These are phyloP conservation scores for Macrophomina tecta DNA, from an alignment of 2,329 filamentous ascomycete species.

Conservation along the genomic window DNA sequence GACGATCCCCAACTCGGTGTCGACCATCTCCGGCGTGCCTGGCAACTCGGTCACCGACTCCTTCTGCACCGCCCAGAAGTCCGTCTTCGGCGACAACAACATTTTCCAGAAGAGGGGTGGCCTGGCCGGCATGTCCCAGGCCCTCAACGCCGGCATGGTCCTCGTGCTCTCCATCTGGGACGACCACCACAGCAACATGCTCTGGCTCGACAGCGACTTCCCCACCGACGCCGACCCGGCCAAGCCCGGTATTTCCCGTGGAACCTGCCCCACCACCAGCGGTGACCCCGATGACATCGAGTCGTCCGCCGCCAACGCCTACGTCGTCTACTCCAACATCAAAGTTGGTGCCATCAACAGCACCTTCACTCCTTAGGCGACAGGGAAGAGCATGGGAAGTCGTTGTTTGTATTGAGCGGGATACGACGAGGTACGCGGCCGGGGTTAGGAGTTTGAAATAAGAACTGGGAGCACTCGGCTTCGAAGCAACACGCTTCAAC, in stretches of 20 bases:
- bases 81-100: constrained; percentile 58
- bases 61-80: constrained; percentile 62
- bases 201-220: constrained; percentile 72
- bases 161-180: constrained; percentile 66
- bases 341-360: constrained; percentile 35
- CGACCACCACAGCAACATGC: constrained; percentile 69
- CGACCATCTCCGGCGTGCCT: constrained; percentile 50
- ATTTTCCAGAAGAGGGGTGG: constrained; percentile 59
- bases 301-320: constrained; percentile 27
- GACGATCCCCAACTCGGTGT: constrained; percentile 49
- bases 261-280: constrained; percentile 31
- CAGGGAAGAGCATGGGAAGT: no score
- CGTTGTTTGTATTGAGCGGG: no score
- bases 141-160: constrained; percentile 30
- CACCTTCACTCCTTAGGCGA: constrained; percentile 29
- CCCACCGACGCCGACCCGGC: constrained; percentile 46
- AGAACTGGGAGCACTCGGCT: no score
- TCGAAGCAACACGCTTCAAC: no score
- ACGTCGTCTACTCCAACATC: constrained; percentile 37
- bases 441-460: neutral
- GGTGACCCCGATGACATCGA: constrained; percentile 35
- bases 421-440: neutral
- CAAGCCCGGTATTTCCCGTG: constrained; percentile 31
- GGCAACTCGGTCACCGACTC: constrained; percentile 59
- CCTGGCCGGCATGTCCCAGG: constrained; percentile 33